Percentiles rank a stretch among this genome's conserved stretches.
These are phyloP conservation scores for Closterium sp. DNA, from an alignment of 139 green algal species.

Conservation along the genomic window DNA sequence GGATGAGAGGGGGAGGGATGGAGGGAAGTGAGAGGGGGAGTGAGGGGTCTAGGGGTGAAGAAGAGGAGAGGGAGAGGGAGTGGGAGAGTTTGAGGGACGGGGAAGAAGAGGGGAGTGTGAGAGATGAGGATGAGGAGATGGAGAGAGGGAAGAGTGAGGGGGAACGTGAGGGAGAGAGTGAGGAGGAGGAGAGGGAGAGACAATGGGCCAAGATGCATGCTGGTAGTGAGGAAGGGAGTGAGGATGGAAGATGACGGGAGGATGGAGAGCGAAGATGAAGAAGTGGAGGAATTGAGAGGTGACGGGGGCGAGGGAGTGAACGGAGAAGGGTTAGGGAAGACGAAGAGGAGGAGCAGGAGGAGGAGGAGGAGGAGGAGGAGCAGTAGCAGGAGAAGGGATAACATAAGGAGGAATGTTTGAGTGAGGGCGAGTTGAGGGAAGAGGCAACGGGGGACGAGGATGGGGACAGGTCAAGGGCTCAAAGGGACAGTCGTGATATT, in stretches of 20 bases:
- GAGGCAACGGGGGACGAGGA: not conserved
- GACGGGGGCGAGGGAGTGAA: too few relatives aligned
- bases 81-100: not conserved
- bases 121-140: not conserved
- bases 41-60: not conserved
- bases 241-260: not conserved
- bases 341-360: not conserved
- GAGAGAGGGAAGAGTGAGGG: not conserved
- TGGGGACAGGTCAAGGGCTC: not conserved
- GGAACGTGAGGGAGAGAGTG: not conserved
- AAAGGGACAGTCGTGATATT: not conserved
- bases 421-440: not conserved
- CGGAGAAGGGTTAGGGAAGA: too few relatives aligned
- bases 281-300: not conserved
- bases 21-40: too few relatives aligned
- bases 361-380: not conserved
- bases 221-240: not conserved
- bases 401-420: too few relatives aligned
- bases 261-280: not conserved
- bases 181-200: not conserved
- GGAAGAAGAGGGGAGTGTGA: not conserved
- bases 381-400: conserved; percentile 5
- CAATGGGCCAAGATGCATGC: not conserved
- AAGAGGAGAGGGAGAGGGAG: not conserved
- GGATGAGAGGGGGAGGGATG: not conserved